Percentiles rank a stretch among this genome's conserved stretches.
Evolutionary conservation across 1,139 yeast species (phyloP).

Genomic region (Casaregolazyma lundiana): DNA sequence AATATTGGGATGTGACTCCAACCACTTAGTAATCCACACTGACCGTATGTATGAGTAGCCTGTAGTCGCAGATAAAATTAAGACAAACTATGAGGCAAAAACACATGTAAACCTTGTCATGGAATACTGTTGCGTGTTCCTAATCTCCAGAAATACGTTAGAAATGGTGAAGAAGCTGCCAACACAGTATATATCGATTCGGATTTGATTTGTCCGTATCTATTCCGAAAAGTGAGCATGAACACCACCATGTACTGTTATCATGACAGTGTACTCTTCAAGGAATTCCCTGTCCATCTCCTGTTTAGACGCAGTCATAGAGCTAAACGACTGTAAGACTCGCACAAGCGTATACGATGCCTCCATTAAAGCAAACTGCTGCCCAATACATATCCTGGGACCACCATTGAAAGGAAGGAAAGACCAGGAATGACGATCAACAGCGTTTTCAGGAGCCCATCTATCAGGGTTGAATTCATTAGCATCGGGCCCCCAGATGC

Average conservation of each 20-base stretch:
- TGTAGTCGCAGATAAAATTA: too few relatives aligned
- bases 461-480: constrained; percentile 48
- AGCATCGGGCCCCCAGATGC: constrained; percentile 48
- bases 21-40: too few relatives aligned
- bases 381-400: constrained; percentile 56
- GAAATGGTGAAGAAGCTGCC: too few relatives aligned
- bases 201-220: neutral
- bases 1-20: too few relatives aligned
- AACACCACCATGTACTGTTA: neutral
- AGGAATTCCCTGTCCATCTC: neutral
- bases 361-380: constrained; percentile 56
- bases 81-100: too few relatives aligned
- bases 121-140: too few relatives aligned
- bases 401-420: constrained; percentile 57
- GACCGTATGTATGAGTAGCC: too few relatives aligned
- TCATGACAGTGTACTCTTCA: neutral
- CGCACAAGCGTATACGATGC: constrained; percentile 45
- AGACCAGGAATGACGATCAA: constrained; percentile 39
- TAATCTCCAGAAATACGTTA: too few relatives aligned
- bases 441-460: constrained; percentile 33
- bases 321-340: constrained; percentile 34
- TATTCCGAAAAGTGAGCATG: too few relatives aligned
- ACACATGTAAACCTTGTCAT: too few relatives aligned
- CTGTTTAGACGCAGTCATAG: constrained; percentile 8
- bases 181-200: neutral